Evolutionary conservation across 208 protist genomes (phyloP).

Genomic region (Crithidia expoeki): DNA sequence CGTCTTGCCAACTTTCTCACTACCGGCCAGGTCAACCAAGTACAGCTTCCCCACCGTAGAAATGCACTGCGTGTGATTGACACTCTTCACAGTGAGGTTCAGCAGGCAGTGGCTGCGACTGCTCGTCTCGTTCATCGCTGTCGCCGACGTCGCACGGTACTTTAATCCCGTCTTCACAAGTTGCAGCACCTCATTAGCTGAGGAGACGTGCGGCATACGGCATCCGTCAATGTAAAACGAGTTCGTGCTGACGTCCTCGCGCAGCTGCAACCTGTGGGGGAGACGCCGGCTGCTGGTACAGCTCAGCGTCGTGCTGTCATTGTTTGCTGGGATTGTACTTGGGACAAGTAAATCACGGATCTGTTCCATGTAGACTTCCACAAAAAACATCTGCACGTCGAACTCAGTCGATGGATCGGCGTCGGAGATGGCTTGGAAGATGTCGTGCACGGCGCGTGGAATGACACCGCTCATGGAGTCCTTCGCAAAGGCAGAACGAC

Average conservation of each 20-base stretch:
- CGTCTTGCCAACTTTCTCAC: slow-evolving; percentile 89
- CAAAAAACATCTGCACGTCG: slow-evolving; percentile 93
- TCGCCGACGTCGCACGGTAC: slow-evolving; percentile 83
- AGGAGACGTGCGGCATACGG: slow-evolving; percentile 83
- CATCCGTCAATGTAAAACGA: slow-evolving; percentile 92
- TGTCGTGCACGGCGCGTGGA: slow-evolving; percentile 89
- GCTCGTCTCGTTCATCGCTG: slow-evolving; percentile 85
- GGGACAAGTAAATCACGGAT: slow-evolving; percentile 94
- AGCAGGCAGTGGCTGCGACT: slow-evolving; percentile 90
- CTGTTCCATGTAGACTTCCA: slow-evolving; percentile 98
- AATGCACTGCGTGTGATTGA: slow-evolving; percentile 53
- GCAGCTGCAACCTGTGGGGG: slow-evolving; percentile 50
- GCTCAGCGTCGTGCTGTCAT: neutral
- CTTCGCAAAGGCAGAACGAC: slow-evolving; percentile 7
- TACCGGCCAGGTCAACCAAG: slow-evolving; percentile 91
- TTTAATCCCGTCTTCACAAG: slow-evolving; percentile 76
- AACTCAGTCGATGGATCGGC: slow-evolving; percentile 85
- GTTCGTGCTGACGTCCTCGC: slow-evolving; percentile 65
- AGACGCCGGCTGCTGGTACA: neutral
- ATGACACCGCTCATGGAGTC: slow-evolving; percentile 82
- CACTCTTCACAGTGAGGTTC: slow-evolving; percentile 78
- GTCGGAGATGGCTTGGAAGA: slow-evolving; percentile 88
- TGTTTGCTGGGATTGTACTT: neutral
- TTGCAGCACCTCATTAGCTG: slow-evolving; percentile 83
- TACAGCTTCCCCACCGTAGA: slow-evolving; percentile 87